These are phyloP conservation scores for Fennellomyces sp. DNA, from an alignment of 371 early-diverging fungal species.

Conservation along the genomic window DNA sequence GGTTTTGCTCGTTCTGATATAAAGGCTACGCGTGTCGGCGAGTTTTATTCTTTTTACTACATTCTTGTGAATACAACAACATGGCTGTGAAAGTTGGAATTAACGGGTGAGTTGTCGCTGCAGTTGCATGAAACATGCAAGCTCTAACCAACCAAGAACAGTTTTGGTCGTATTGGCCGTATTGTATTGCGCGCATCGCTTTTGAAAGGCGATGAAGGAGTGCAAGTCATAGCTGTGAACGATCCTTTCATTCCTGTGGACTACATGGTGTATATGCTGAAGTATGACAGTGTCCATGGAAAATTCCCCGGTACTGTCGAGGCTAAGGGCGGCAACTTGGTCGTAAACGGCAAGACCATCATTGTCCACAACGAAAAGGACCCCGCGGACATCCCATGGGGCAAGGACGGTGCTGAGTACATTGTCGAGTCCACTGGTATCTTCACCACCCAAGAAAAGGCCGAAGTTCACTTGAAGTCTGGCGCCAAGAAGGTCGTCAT, in stretches of 20 bases:
- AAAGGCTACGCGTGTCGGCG: background rate
- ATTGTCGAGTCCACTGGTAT: conserved; percentile 69
- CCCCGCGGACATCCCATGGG: conserved; percentile 95
- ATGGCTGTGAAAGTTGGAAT: conserved; percentile 26
- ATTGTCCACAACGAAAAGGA: conserved; percentile 70
- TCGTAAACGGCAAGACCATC: conserved; percentile 87
- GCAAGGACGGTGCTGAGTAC: conserved; percentile 85
- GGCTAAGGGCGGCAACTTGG: conserved; percentile 81
- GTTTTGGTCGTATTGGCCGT: conserved; percentile 99
- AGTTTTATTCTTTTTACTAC: background rate
- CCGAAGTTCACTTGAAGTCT: conserved; percentile 83
- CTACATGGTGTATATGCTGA: conserved; percentile 97
- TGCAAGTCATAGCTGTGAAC: conserved; percentile 96
- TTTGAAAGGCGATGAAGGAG: conserved; percentile 54
- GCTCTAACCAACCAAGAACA: too few species aligned
- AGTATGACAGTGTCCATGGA: conserved; percentile 99
- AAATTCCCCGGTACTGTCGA: conserved; percentile 82
- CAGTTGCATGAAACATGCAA: too few species aligned
- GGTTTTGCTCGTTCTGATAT: background rate
- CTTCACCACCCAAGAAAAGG: conserved; percentile 94
- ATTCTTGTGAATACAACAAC: background rate
- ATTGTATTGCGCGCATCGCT: conserved; percentile 95
- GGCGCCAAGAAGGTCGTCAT: conserved; percentile 99
- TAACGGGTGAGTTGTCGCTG: conserved; percentile 29
- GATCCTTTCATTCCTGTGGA: conserved; percentile 98